These are phyloP conservation scores for Pestalotiopsis sp. DNA, from an alignment of 2,329 filamentous ascomycete species.

Conservation along the genomic window DNA sequence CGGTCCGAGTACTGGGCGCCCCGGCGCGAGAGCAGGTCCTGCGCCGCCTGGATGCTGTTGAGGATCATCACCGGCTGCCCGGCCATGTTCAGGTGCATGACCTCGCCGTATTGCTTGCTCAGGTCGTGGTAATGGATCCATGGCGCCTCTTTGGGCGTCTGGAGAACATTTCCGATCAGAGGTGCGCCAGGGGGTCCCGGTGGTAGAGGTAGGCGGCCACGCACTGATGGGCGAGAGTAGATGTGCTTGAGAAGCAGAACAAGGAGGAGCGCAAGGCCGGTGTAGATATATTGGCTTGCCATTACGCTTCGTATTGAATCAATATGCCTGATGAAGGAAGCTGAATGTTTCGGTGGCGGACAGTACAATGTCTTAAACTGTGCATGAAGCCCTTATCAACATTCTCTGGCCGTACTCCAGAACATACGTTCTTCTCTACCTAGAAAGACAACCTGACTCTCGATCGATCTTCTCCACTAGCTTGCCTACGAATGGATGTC, in stretches of 20 bases:
- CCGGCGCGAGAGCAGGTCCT: conserved; percentile 20
- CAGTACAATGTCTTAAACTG: not conserved
- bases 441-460: not conserved
- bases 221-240: not conserved
- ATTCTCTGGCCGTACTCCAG: not conserved
- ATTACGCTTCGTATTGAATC: not conserved
- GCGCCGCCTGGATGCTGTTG: conserved; percentile 15
- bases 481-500: not conserved
- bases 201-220: conserved; percentile 9
- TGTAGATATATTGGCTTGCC: not conserved
- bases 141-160: conserved; percentile 16
- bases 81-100: conserved; percentile 21
- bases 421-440: not conserved
- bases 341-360: not conserved
- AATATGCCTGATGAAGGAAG: not conserved
- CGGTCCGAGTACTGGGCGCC: conserved; percentile 23
- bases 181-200: conserved; percentile 20
- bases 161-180: conserved; percentile 23
- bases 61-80: conserved; percentile 23
- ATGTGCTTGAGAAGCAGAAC: not conserved
- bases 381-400: not conserved
- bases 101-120: conserved; percentile 20
- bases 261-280: not conserved
- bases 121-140: conserved; percentile 22
- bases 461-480: not conserved